These are phyloP conservation scores for Tricholoma hemisulphureum DNA, from an alignment of 768 basidiomycete genomes.

Conservation along the genomic window DNA sequence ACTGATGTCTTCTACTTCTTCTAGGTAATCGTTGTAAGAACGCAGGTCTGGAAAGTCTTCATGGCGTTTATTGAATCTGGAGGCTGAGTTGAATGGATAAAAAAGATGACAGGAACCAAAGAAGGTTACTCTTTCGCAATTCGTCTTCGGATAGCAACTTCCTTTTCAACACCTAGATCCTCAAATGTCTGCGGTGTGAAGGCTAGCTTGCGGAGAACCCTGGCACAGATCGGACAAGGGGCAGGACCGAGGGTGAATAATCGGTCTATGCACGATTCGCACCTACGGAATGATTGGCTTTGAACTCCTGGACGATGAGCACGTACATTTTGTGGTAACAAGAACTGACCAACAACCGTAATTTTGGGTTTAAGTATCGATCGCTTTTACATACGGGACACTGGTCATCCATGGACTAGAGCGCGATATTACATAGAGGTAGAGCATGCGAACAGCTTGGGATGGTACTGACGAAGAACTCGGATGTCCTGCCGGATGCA, in stretches of 20 bases:
- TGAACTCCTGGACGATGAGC: background rate
- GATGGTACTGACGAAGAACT: constrained; percentile 80
- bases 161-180: constrained; percentile 89
- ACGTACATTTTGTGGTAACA: constrained; percentile 98
- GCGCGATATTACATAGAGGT: background rate
- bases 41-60: constrained; percentile 84
- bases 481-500: constrained; percentile 75
- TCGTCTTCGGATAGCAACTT: constrained; percentile 84
- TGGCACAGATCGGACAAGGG: constrained; percentile 91
- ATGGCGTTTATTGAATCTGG: constrained; percentile 89
- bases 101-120: background rate
- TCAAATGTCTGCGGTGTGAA: constrained; percentile 96
- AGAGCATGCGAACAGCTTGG: background rate
- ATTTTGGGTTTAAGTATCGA: constrained; percentile 90
- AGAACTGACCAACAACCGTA: constrained; percentile 89
- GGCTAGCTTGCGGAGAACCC: constrained; percentile 85
- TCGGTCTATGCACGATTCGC: constrained; percentile 97
- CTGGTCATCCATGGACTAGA: constrained; percentile 91
- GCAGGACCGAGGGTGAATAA: constrained; percentile 94
- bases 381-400: constrained; percentile 98
- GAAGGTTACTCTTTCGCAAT: constrained; percentile 80
- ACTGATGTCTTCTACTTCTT: constrained; percentile 90
- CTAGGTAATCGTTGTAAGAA: constrained; percentile 92
- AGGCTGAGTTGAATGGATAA: constrained; percentile 2
- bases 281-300: constrained; percentile 50